Base-by-base conservation (phyloP, 73 alveolate genomes). In the Tetrahymena elliotti region DNA sequence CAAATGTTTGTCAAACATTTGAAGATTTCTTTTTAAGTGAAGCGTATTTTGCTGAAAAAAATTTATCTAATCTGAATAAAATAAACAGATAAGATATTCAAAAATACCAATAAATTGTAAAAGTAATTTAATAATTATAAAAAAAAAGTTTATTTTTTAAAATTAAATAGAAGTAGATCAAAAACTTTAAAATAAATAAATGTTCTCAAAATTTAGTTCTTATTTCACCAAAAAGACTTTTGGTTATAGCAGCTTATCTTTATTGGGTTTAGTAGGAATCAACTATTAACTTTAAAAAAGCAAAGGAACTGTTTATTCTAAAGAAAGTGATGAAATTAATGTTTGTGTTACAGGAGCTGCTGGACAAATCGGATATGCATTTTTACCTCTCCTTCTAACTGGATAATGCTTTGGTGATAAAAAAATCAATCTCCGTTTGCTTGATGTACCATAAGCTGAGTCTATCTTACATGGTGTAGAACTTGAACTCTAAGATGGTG, bases 281-380 rank as follows among this genome's bases (percentile, higher is more conserved):
- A 68, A 68, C 36, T 16, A 68, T 36, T 68, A 68, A n/a, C 20
- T 27, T 11, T 68, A 68, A 68, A 24, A 68, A n/a, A 68, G 36
- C 20, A 68, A 68, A 8, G 20, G 9, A 3, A 68, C 88, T 27
- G 88, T 68, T 68, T 31, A 68, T 31, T 68, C 88, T 27, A 68
- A 68, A 10, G 88, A 68, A 68, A 68, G n/a, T 68, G 88, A 68
- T 68, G 88, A 68, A 31, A 33, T 93, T 22, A 93, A 93, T 20
- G 97, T 98, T 22, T 98, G 99, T 93, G 98, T 98, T 35, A 98
- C 99, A 47, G 99, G 99, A 52, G 99, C 99, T 84, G 99, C 99
- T 53, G 99, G 99, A 47, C 94, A 98, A 93, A 98, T 98, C 10
- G 99, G 98, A 31, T 98, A 97, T 93, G 92, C 98, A 47, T 97